Evolutionary conservation across 2,329 filamentous ascomycete genomes (phyloP).

Genomic region (Penicillium olsonii): DNA sequence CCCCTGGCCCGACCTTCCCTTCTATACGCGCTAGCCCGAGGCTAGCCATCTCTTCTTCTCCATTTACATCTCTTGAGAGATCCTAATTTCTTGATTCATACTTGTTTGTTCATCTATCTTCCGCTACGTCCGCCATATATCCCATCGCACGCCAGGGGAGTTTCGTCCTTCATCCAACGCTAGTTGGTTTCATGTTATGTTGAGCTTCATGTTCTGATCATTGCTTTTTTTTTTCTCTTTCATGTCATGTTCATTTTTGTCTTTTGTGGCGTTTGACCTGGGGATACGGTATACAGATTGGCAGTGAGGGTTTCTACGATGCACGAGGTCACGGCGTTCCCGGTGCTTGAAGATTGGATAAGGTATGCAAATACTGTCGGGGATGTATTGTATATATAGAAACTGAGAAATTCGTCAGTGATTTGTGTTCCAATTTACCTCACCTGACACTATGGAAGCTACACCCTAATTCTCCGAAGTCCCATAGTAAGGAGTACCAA

Average conservation of each 20-base stretch:
- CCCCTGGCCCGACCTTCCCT: background rate
- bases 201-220: slow-evolving; percentile 3
- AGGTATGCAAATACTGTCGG: slow-evolving; percentile 21
- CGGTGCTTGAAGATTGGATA: slow-evolving; percentile 2
- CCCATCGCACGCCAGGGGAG: slow-evolving; percentile 26
- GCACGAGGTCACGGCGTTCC: slow-evolving; percentile 24
- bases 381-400: slow-evolving; percentile 27
- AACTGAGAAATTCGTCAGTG: slow-evolving; percentile 12
- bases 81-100: slow-evolving; percentile 13
- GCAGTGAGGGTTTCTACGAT: slow-evolving; percentile 11
- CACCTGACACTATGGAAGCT: too few species aligned
- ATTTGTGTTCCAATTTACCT: too few species aligned
- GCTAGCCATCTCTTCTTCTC: background rate
- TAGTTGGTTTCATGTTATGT: slow-evolving; percentile 4
- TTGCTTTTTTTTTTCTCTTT: slow-evolving; percentile 5
- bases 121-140: slow-evolving; percentile 24
- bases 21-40: slow-evolving; percentile 6
- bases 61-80: slow-evolving; percentile 7
- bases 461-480: too few species aligned
- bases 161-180: slow-evolving; percentile 7
- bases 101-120: slow-evolving; percentile 13
- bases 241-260: background rate
- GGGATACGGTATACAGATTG: slow-evolving; percentile 26
- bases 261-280: slow-evolving; percentile 20
- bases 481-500: too few species aligned